Evolutionary conservation across 2,329 filamentous ascomycete genomes (phyloP).

Genomic region (Monosporascus sp.): DNA sequence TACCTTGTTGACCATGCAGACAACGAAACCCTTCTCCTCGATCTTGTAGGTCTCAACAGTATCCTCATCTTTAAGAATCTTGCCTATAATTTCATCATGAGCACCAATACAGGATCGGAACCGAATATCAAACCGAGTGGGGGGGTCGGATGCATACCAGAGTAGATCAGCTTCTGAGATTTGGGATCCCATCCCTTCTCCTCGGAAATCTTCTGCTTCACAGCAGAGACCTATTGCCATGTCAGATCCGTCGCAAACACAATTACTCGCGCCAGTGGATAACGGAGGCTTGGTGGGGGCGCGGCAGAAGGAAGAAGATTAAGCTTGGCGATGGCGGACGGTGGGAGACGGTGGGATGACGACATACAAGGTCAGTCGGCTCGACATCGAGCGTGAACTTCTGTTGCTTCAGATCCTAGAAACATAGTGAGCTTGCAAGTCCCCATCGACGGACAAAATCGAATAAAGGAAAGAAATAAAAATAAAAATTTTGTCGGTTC

Average conservation of each 20-base stretch:
- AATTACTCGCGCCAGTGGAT: conserved; percentile 1
- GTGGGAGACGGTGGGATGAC: conserved; percentile 24
- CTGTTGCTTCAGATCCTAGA: conserved; percentile 93
- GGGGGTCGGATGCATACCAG: conserved; percentile 56
- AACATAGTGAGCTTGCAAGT: conserved; percentile 7
- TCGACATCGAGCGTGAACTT: conserved; percentile 97
- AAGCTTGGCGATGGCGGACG: conserved; percentile 4
- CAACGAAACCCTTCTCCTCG: conserved; percentile 98
- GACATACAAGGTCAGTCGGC: conserved; percentile 79
- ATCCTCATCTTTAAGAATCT: conserved; percentile 97
- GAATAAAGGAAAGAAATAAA: not conserved
- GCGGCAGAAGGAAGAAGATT: conserved; percentile 1
- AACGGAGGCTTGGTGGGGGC: conserved; percentile 3
- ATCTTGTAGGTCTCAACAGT: conserved; percentile 97
- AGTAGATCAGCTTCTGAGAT: conserved; percentile 95
- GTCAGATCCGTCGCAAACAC: conserved; percentile 13
- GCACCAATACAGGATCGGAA: not conserved
- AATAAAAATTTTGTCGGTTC: no score
- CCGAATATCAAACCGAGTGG: not conserved
- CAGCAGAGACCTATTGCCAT: conserved; percentile 64
- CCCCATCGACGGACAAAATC: not conserved
- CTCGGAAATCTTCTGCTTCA: conserved; percentile 87
- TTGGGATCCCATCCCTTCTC: conserved; percentile 94
- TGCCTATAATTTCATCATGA: conserved; percentile 57
- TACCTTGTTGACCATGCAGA: conserved; percentile 98